phyloP scores from a whole-genome alignment of 257 asterid species.

The Orobanche coerulescens region DNA sequence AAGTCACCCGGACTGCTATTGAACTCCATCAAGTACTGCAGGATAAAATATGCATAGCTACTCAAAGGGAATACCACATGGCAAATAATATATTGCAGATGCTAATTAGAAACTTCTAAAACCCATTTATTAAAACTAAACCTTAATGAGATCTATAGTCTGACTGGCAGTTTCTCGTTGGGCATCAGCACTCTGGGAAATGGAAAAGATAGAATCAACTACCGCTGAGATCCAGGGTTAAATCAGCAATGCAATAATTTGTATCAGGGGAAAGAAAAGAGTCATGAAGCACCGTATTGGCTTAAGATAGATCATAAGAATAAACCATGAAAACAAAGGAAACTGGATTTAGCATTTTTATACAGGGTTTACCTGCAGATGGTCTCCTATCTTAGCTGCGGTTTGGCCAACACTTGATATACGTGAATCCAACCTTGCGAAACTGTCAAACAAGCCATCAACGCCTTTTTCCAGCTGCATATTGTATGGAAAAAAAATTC shows the following conservation, averaged over 20 bases:
- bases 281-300: not conserved
- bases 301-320: conserved; percentile 9
- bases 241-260: conserved; percentile 17
- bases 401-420: conserved; percentile 99
- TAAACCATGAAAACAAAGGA: not conserved
- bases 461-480: conserved; percentile 96
- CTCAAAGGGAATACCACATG: conserved; percentile 10
- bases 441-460: conserved; percentile 92
- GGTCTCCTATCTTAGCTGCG: conserved; percentile 99
- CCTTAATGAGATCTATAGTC: conserved; percentile 97
- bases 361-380: conserved; percentile 61
- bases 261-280: not conserved
- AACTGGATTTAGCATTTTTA: conserved; percentile 7
- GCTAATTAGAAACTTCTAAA: not conserved
- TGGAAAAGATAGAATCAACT: not conserved
- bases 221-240: not conserved
- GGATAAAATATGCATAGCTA: conserved; percentile 21
- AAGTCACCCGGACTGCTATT: conserved; percentile 95
- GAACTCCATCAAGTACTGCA: conserved; percentile 98
- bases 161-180: conserved; percentile 98
- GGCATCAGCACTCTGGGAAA: conserved; percentile 90
- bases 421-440: conserved; percentile 89
- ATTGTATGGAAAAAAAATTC: conserved; percentile 16
- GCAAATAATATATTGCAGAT: conserved; percentile 4
- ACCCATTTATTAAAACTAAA: conserved; percentile 16